Base-by-base conservation (phyloP, 768 basidiomycete species). In the Suillus subalutaceus region DNA sequence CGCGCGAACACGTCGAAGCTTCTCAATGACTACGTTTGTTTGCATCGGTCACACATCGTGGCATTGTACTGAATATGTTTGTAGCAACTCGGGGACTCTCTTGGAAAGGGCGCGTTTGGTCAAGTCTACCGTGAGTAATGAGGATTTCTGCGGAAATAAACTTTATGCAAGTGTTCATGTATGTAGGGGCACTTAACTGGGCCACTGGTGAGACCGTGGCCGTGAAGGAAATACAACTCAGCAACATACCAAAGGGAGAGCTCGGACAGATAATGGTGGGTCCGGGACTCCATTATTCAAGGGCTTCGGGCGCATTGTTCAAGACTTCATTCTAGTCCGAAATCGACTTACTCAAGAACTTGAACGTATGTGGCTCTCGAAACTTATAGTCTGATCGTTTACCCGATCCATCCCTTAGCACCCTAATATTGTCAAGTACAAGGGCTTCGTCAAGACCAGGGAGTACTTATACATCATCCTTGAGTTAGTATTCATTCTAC, bases 161-260 rank as follows among this genome's bases (percentile, higher is more conserved):
- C 20, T 66, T 48, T 40, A 20, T 56, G 44, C 73, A 60, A 70
- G 62, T 48, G 26, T 60, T 13, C 55, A 61, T 52, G 18, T 64
- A 52, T 57, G 43, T 69, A 94, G 93, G 93, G 70, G 93, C 92
- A 58, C 81, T 97, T 74, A 96, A 97, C 72, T 96, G 94, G 91
- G 91, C 93, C 18, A 98, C 95, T 32, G 97, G 97, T 32, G 97
- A 99, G 81, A 97, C 97, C 3, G 97, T 99, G 50, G 97, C 97
- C 3, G 92, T 99, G 73, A 99, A 99, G 84, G 96, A 98, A 78
- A 97, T 99, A 70, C 92, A 94, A 75, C 80, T 99, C 67, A 91
- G 89, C 77, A 96, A 94, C 77, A 96, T 99, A 66, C 93, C 96
- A 4, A 93, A 94, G 76, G 87, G 89, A 64, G 96, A 98, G 75